Conservation (phyloP, 1,284 basidiomycete species). For the Neonothopanus nambi region DNA sequence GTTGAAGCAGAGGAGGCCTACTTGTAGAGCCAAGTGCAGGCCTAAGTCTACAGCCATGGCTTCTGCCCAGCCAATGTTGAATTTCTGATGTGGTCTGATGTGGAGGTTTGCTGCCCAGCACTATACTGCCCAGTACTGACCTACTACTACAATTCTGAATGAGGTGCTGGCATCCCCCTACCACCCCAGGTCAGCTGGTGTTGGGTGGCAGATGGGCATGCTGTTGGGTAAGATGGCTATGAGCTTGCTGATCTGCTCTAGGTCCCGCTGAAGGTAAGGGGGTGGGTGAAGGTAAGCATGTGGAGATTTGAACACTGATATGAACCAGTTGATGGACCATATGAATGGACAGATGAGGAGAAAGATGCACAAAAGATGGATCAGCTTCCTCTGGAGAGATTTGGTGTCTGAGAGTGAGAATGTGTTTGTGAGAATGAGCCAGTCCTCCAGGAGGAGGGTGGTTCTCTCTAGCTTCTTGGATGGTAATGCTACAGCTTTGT, state of each 20-base stretch:
- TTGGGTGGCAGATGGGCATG: no score
- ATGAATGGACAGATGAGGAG: slow-evolving; percentile 32
- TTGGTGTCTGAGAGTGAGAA: slow-evolving; percentile 28
- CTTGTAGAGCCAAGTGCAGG: slow-evolving; percentile 22
- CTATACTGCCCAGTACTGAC: slow-evolving; percentile 33
- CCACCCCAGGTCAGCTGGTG: slow-evolving; percentile 30
- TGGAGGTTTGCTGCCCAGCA: slow-evolving; percentile 28
- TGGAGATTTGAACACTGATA: slow-evolving; percentile 18
- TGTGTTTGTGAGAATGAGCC: slow-evolving; percentile 16
- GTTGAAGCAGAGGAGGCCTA: no score
- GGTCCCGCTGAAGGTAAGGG: slow-evolving; percentile 17
- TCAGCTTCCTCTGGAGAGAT: slow-evolving; percentile 36
- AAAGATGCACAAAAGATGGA: slow-evolving; percentile 33
- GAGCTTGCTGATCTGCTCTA: slow-evolving; percentile 26
- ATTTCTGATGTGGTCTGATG: slow-evolving; percentile 27
- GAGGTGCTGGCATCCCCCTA: slow-evolving; percentile 44
- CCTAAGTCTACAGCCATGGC: slow-evolving; percentile 36
- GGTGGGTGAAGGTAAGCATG: slow-evolving; percentile 16
- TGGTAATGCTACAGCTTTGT: slow-evolving; percentile 34
- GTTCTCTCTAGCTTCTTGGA: slow-evolving; percentile 25
- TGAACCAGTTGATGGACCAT: slow-evolving; percentile 24
- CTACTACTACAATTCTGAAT: slow-evolving; percentile 35
- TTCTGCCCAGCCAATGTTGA: slow-evolving; percentile 40
- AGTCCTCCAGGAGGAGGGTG: slow-evolving; percentile 14
- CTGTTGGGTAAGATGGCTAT: no score